A percentile compares a stretch with the other conserved stretches of the same genome.
Evolutionary conservation across 1,139 yeast genomes (phyloP).

Genomic region (Kodamaea alishanica): DNA sequence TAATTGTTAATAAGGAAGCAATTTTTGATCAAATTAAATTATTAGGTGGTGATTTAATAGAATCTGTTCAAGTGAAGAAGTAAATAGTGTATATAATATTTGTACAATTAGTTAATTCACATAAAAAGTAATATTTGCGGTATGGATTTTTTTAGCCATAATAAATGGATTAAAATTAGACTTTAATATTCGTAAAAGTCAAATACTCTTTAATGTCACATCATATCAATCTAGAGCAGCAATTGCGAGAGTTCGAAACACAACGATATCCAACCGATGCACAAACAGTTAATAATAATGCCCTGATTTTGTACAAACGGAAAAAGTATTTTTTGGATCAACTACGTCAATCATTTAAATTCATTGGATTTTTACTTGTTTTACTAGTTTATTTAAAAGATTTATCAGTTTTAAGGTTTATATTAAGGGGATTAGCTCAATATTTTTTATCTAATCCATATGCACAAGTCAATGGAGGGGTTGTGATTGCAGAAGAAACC

Average conservation of each 20-base stretch:
- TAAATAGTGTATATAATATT: conserved; percentile 8
- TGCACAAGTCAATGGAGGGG: conserved; percentile 13
- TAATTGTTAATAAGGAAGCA: conserved; percentile 72
- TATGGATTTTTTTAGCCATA: background rate
- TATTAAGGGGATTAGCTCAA: conserved; percentile 28
- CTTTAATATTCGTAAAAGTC: too few relatives aligned
- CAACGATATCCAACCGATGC: conserved; percentile 37
- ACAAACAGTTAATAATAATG: conserved; percentile 35
- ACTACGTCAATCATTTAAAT: conserved; percentile 27
- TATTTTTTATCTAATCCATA: conserved; percentile 30
- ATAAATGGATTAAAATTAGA: background rate
- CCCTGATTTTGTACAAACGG: conserved; percentile 35
- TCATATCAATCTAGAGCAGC: conserved; percentile 17
- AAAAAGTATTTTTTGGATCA: conserved; percentile 38
- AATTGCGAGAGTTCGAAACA: conserved; percentile 27
- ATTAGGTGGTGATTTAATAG: conserved; percentile 69
- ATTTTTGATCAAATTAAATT: conserved; percentile 67
- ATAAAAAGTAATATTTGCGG: background rate
- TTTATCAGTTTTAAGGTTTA: conserved; percentile 28
- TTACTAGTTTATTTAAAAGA: conserved; percentile 36
- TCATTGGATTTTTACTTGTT: conserved; percentile 30
- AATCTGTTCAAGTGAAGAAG: conserved; percentile 12
- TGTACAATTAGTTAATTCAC: conserved; percentile 1
- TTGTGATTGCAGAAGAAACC: conserved; percentile 24
- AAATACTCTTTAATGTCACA: conserved; percentile 4